Percentiles rank a stretch among this genome's conserved stretches.
Evolutionary conservation across 2,329 filamentous ascomycete genomes (phyloP).

Genomic region (Botryosphaeria dothidea): DNA sequence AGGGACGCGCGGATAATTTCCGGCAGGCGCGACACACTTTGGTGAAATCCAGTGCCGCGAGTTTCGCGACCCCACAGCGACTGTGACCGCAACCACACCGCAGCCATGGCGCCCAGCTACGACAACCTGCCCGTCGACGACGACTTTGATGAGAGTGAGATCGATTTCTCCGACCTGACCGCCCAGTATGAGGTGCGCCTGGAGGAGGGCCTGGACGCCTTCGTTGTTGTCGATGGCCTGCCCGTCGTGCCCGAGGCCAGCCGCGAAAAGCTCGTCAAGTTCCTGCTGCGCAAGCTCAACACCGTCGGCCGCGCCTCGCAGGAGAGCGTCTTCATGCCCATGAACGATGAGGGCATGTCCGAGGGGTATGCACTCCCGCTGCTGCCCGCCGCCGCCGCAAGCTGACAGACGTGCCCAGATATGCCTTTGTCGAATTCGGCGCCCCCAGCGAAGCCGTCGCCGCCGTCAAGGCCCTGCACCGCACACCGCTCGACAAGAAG

Average conservation of each 20-base stretch:
- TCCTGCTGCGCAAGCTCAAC: conserved; percentile 90
- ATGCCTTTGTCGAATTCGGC: conserved; percentile 95
- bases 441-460: conserved; percentile 86
- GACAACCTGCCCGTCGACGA: conserved; percentile 90
- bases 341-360: conserved; percentile 83
- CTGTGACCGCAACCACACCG: conserved; percentile 20
- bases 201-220: conserved; percentile 93
- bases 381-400: neutral
- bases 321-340: conserved; percentile 89
- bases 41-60: conserved; percentile 17
- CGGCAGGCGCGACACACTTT: conserved; percentile 12
- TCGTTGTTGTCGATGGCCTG: conserved; percentile 93
- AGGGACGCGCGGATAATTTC: neutral
- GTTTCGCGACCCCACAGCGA: conserved; percentile 18
- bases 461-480: conserved; percentile 85
- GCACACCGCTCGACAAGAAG: conserved; percentile 89
- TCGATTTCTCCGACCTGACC: conserved; percentile 91
- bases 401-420: conserved; percentile 55
- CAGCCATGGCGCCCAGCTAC: conserved; percentile 88
- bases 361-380: conserved; percentile 64
- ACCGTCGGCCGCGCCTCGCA: conserved; percentile 81
- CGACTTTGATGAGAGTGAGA: conserved; percentile 88
- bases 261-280: conserved; percentile 93
- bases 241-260: conserved; percentile 86
- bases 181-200: conserved; percentile 95